These are phyloP conservation scores for Fusarium sp. DNA, from an alignment of 2,329 filamentous ascomycete species.

Conservation along the genomic window DNA sequence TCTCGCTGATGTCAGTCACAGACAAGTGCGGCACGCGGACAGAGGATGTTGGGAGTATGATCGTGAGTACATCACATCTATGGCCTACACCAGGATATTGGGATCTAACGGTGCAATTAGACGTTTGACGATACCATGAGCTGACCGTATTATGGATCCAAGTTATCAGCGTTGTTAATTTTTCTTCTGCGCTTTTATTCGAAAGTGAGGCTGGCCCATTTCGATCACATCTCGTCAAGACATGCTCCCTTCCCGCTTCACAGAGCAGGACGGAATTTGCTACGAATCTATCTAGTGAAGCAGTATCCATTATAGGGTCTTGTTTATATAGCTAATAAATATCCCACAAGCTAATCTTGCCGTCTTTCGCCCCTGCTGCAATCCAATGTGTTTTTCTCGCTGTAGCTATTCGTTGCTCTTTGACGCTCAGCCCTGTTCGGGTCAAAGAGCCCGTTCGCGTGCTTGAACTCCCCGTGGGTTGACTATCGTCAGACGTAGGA, in stretches of 20 bases:
- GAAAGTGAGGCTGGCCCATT: background rate
- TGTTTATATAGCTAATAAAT: constrained; percentile 71
- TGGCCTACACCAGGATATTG: background rate
- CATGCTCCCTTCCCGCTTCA: background rate
- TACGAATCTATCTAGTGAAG: background rate
- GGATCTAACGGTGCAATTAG: background rate
- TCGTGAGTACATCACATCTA: background rate
- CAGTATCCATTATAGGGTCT: background rate
- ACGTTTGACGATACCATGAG: background rate
- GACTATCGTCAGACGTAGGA: background rate
- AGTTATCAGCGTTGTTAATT: background rate
- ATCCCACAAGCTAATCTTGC: constrained; percentile 95
- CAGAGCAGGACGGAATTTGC: background rate
- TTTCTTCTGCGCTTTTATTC: background rate
- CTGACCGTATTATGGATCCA: background rate
- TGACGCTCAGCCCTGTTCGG: constrained; percentile 56
- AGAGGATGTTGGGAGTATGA: constrained; percentile 6
- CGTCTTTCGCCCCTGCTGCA: constrained; percentile 91
- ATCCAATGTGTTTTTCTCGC: constrained; percentile 85
- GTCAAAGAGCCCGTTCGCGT: constrained; percentile 4
- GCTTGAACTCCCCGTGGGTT: background rate
- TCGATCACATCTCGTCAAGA: background rate
- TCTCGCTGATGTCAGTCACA: constrained; percentile 23
- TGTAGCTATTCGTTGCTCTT: constrained; percentile 70
- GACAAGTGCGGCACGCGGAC: constrained; percentile 22